Evolutionary conservation across 2,329 filamentous ascomycete species (phyloP).

Genomic region (Chaetomium sp.): DNA sequence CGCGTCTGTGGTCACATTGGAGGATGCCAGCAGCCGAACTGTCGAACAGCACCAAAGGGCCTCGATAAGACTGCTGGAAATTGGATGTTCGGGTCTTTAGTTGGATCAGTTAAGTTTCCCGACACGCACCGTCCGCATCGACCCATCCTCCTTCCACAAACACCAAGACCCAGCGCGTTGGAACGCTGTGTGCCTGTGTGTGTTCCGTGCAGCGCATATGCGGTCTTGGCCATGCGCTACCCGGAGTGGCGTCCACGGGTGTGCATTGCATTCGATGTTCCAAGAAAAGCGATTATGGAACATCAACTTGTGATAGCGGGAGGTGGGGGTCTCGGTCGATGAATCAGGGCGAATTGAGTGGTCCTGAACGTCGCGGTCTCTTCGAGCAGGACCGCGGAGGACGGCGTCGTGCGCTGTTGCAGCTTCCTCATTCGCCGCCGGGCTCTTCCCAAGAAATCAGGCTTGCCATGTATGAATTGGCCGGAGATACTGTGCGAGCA

Average conservation of each 20-base stretch:
- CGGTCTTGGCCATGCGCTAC: conserved; percentile 2
- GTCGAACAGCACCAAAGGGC: background rate
- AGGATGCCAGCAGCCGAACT: background rate
- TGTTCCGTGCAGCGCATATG: background rate
- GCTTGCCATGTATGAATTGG: background rate
- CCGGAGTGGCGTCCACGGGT: background rate
- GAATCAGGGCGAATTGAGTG: conserved; percentile 9
- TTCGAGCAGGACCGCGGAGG: background rate
- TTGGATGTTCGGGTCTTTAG: background rate
- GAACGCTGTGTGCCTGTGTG: too few species aligned
- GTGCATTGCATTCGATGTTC: conserved; percentile 6
- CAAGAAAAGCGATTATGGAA: background rate
- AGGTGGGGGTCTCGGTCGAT: conserved; percentile 24
- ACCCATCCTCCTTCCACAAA: background rate
- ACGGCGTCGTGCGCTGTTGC: conserved; percentile 15
- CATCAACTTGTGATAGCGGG: background rate
- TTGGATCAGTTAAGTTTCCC: background rate
- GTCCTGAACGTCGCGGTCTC: background rate
- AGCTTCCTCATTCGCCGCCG: conserved; percentile 15
- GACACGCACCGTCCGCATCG: background rate
- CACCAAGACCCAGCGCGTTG: conserved; percentile 10
- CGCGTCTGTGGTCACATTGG: background rate
- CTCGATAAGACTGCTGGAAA: background rate
- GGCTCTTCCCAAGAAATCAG: background rate
- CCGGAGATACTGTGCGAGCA: background rate